Evolutionary conservation across 2,329 filamentous ascomycete genomes (phyloP), one percentile per base, ranked within the genome.

Genomic region (Alternaria alternata): DNA sequence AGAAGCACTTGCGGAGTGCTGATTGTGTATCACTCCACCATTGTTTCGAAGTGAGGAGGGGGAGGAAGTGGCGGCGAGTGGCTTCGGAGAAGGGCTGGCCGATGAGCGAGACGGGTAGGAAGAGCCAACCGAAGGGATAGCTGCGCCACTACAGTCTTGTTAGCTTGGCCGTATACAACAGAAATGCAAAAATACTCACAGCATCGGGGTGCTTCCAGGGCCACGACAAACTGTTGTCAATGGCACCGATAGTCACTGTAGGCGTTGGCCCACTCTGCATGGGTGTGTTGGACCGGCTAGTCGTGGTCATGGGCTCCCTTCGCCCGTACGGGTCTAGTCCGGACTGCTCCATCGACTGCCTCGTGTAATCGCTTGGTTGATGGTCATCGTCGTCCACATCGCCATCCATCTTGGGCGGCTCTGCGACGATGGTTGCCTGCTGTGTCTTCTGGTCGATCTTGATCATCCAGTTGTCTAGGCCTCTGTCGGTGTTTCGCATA

Each of bases 391-490:
- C 80, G 4, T 65, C 47, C 20, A 55, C 57, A 8, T 68, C 53
- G 3, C 83, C 80, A 52, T 89, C 87, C 56, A 84, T 84, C 82
- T 84, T 92, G 74, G 83, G 96, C 11, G 94, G 92, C 61, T 97
- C 93, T 0, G 93, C 93, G 16, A 91, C 89, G 66, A 99, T 92
- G 7, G 91, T 92, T 12, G 95, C 94, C 71, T 91, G 87, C 72
- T 95, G 88, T 3, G 87, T 89, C 69, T 93, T 87, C 85, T 89
- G 92, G 78, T 99, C 94, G 32, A 99, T 92, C 78, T 93, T 95
- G 75, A 99, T 93, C 95, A 99, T 99, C 95, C 95, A 99, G 72
- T 99, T 99, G 77, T 99, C 95, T 57, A 97, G 83, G 2, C 95
- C 95, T 80, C 95, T 88, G 77, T 99, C 95, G 2, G 95, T 99